These are phyloP conservation scores for Amaranthus palmeri DNA, from an alignment of 148 eudicot genomes.

Conservation along the genomic window DNA sequence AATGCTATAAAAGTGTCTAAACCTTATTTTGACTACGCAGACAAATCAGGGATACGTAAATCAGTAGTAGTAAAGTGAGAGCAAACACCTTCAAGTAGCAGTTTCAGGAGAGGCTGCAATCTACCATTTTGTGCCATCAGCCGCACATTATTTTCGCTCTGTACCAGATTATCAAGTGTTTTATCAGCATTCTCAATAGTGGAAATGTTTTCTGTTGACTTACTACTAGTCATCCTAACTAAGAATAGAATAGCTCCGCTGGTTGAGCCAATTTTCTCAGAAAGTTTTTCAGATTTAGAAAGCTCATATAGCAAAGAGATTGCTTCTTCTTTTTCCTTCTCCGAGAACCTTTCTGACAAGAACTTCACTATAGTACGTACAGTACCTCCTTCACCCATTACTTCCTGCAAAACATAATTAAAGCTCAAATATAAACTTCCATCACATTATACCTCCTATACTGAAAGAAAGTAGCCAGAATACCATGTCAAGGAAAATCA, in stretches of 20 bases:
- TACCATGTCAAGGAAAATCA: too few relatives aligned
- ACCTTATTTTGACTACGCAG: too few relatives aligned
- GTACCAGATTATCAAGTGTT: slow-evolving; percentile 68
- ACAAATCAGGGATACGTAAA: too few relatives aligned
- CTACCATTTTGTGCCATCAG: slow-evolving; percentile 90
- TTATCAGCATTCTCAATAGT: slow-evolving; percentile 70
- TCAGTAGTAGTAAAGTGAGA: too few relatives aligned
- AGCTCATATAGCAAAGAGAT: slow-evolving; percentile 72
- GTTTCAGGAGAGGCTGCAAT: slow-evolving; percentile 68
- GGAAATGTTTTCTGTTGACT: slow-evolving; percentile 49
- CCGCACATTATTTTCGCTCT: slow-evolving; percentile 65
- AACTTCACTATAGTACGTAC: slow-evolving; percentile 75
- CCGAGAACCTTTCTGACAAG: slow-evolving; percentile 62
- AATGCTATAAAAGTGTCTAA: too few relatives aligned
- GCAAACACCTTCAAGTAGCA: slow-evolving; percentile 62
- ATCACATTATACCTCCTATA: too few relatives aligned
- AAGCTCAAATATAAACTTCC: too few relatives aligned
- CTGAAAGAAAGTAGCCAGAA: too few relatives aligned
- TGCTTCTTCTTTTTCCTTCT: slow-evolving; percentile 79
- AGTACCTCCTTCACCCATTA: slow-evolving; percentile 79
- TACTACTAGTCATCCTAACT: slow-evolving; percentile 87
- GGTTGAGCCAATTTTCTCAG: slow-evolving; percentile 80
- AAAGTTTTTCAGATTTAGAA: slow-evolving; percentile 58
- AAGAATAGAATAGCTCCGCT: slow-evolving; percentile 82
- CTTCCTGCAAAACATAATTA: slow-evolving; percentile 43